Percentiles rank a stretch among this genome's conserved stretches.
These are phyloP conservation scores for Aspergillus udagawae DNA, from an alignment of 2,329 filamentous ascomycete species.

Conservation along the genomic window DNA sequence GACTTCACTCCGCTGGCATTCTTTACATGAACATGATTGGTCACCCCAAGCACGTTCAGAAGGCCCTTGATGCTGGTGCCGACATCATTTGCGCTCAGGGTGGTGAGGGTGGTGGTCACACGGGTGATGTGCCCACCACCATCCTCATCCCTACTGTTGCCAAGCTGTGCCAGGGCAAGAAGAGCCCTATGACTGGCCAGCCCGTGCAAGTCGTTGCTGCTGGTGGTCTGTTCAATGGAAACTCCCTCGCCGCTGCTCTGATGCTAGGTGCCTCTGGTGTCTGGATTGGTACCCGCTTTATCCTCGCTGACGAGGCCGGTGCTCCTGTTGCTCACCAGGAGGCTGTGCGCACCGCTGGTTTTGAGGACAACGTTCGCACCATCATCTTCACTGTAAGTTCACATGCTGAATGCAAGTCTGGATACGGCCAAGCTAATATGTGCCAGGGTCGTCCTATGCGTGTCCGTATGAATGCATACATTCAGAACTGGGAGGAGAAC, in stretches of 20 bases:
- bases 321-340: conserved; percentile 93
- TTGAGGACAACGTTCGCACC: conserved; percentile 93
- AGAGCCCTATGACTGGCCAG: conserved; percentile 78
- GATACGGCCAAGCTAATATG: conserved; percentile 11
- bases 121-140: conserved; percentile 86
- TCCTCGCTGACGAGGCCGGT: conserved; percentile 89
- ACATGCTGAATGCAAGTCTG: not conserved
- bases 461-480: conserved; percentile 90
- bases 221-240: conserved; percentile 89
- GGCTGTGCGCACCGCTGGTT: conserved; percentile 82
- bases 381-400: conserved; percentile 80
- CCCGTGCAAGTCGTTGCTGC: conserved; percentile 91
- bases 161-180: conserved; percentile 73
- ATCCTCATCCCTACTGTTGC: conserved; percentile 91
- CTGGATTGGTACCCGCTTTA: conserved; percentile 96
- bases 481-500: conserved; percentile 93
- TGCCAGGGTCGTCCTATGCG: conserved; percentile 75
- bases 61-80: conserved; percentile 85
- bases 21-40: conserved; percentile 99
- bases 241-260: conserved; percentile 80
- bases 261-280: conserved; percentile 91
- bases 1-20: conserved; percentile 79
- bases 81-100: conserved; percentile 99
- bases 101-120: conserved; percentile 95
- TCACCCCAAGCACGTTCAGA: conserved; percentile 97